phyloP scores from a whole-genome alignment of 2,329 filamentous ascomycete species.

The Fusarium palustre region DNA sequence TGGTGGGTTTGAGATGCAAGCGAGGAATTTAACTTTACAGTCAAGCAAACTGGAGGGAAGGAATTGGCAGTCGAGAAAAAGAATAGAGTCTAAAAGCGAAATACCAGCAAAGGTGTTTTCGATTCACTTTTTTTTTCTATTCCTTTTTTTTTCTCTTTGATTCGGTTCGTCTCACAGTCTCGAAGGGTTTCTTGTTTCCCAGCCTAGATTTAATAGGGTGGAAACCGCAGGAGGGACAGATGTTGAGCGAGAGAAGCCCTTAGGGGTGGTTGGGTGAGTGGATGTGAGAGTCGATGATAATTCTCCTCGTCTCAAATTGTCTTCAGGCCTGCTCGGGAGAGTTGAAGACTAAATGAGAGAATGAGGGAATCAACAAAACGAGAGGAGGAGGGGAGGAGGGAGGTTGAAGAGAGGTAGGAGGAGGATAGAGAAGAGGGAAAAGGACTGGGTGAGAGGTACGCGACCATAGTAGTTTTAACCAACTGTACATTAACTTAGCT shows the following conservation, averaged over 20 bases:
- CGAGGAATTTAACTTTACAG: conserved; percentile 56
- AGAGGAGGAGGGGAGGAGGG: conserved; percentile 56
- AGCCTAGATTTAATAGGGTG: conserved; percentile 46
- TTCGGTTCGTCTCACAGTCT: conserved; percentile 45
- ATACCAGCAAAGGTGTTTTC: conserved; percentile 57
- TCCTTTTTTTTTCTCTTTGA: conserved; percentile 41
- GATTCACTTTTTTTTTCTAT: conserved; percentile 49
- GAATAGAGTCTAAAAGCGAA: conserved; percentile 47
- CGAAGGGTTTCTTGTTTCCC: conserved; percentile 35
- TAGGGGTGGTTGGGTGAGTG: conserved; percentile 27
- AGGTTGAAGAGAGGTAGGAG: conserved; percentile 62
- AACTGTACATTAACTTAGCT: conserved; percentile 20
- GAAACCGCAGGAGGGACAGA: conserved; percentile 27
- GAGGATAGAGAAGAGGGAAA: conserved; percentile 65
- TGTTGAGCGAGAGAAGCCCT: conserved; percentile 18
- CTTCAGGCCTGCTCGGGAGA: conserved; percentile 60
- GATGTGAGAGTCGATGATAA: conserved; percentile 39
- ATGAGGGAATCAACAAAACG: conserved; percentile 64
- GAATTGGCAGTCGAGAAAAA: conserved; percentile 35
- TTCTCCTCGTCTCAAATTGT: conserved; percentile 53
- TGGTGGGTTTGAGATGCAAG: conserved; percentile 49
- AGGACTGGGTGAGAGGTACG: conserved; percentile 65
- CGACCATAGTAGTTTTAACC: conserved; percentile 53
- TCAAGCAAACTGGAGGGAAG: conserved; percentile 37
- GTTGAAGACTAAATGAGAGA: conserved; percentile 58